These are phyloP conservation scores for Podaxis pistillaris DNA, from an alignment of 768 basidiomycete species.

Conservation along the genomic window DNA sequence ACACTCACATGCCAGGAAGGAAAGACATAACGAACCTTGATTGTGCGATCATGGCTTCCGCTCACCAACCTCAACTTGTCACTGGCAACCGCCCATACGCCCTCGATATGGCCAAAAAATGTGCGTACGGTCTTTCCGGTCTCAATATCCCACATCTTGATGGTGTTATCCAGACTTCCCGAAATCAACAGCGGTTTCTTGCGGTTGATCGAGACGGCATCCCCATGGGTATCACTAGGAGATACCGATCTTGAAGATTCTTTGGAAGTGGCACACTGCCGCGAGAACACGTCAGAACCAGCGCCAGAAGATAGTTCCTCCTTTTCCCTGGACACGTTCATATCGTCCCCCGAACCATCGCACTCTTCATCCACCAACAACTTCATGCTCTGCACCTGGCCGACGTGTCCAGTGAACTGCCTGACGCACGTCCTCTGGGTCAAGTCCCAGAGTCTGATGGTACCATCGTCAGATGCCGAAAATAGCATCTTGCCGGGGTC, in stretches of 20 bases:
- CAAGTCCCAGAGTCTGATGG: constrained; percentile 94
- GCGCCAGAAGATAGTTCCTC: constrained; percentile 17
- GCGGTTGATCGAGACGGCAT: constrained; percentile 20
- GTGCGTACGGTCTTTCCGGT: constrained; percentile 75
- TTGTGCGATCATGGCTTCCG: constrained; percentile 94
- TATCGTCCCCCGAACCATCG: constrained; percentile 26
- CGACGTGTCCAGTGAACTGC: constrained; percentile 86
- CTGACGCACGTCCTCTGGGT: constrained; percentile 75
- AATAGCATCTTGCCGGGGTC: constrained; percentile 93
- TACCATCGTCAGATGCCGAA: constrained; percentile 93
- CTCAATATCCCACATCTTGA: constrained; percentile 95
- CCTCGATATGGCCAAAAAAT: constrained; percentile 96
- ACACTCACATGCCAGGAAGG: background rate
- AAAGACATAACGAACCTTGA: constrained; percentile 65
- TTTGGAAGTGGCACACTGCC: background rate
- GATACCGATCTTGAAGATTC: background rate
- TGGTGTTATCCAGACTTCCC: constrained; percentile 91
- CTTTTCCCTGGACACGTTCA: constrained; percentile 16
- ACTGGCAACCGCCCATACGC: constrained; percentile 94
- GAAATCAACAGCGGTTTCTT: constrained; percentile 80
- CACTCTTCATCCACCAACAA: constrained; percentile 62
- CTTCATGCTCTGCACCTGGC: constrained; percentile 90
- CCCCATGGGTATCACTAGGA: background rate
- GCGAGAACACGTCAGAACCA: constrained; percentile 14
- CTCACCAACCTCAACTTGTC: constrained; percentile 91